phyloP scores from a whole-genome alignment of 2,329 filamentous ascomycete genomes.

The Pseudogymnoascus sp. region DNA sequence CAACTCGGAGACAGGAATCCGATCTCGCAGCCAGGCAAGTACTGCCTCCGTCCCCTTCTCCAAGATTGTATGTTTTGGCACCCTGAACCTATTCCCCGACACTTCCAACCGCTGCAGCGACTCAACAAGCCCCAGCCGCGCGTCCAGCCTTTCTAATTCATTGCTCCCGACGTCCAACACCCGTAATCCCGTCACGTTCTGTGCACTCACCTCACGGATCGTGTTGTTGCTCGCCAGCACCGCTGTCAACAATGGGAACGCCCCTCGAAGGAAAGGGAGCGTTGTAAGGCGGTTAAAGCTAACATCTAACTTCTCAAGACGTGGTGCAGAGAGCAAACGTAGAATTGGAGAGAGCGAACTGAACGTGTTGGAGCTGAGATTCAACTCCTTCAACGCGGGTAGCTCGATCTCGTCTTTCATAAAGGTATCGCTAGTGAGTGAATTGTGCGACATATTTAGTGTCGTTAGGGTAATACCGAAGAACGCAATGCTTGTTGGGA shows the following conservation, averaged over 20 bases:
- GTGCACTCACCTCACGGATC: slow-evolving; percentile 64
- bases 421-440: slow-evolving; percentile 57
- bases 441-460: slow-evolving; percentile 70
- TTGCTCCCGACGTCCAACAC: slow-evolving; percentile 79
- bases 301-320: slow-evolving; percentile 69
- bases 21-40: slow-evolving; percentile 70
- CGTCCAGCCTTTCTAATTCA: slow-evolving; percentile 73
- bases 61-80: slow-evolving; percentile 76
- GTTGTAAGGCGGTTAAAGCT: slow-evolving; percentile 73
- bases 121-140: slow-evolving; percentile 67
- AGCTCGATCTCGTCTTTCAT: slow-evolving; percentile 61
- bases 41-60: slow-evolving; percentile 83
- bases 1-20: slow-evolving; percentile 52
- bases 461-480: slow-evolving; percentile 64
- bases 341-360: slow-evolving; percentile 61
- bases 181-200: slow-evolving; percentile 65
- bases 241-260: slow-evolving; percentile 63
- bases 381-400: slow-evolving; percentile 69
- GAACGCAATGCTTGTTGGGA: slow-evolving; percentile 64
- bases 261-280: slow-evolving; percentile 58
- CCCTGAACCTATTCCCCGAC: slow-evolving; percentile 77
- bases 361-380: slow-evolving; percentile 67
- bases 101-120: slow-evolving; percentile 65
- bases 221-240: slow-evolving; percentile 75
- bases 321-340: slow-evolving; percentile 62